A percentile compares a stretch with the other conserved stretches of the same genome.
Evolutionary conservation across 2,329 filamentous ascomycete genomes (phyloP).

Genomic region (Colletotrichum aenigma): DNA sequence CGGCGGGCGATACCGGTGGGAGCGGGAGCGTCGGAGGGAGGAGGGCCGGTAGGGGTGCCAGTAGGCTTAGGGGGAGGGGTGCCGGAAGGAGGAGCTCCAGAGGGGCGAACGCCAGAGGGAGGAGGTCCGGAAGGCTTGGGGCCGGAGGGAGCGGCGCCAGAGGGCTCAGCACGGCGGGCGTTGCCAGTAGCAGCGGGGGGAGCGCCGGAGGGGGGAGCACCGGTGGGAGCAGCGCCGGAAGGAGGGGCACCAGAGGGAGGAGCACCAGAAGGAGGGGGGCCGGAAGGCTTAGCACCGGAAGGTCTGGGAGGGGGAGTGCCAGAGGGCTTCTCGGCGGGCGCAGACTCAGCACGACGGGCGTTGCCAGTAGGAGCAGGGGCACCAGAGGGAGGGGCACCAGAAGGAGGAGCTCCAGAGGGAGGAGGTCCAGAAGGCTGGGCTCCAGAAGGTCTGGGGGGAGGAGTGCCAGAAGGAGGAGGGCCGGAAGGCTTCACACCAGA

Average conservation of each 20-base stretch:
- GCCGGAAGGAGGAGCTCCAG: not conserved
- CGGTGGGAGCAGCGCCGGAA: not conserved
- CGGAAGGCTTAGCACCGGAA: not conserved
- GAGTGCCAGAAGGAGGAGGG: not conserved
- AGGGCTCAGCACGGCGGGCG: not conserved
- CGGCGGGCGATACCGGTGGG: not conserved
- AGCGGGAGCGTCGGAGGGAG: not conserved
- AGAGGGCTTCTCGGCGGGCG: not conserved
- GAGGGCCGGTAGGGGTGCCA: not conserved
- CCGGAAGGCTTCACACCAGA: not conserved
- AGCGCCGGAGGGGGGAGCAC: not conserved
- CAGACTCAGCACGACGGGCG: not conserved
- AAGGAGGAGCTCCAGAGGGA: not conserved
- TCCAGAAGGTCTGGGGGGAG: not conserved
- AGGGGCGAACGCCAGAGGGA: not conserved
- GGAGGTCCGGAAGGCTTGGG: not conserved
- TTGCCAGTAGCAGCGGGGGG: not conserved
- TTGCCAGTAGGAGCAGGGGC: not conserved
- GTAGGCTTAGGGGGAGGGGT: not conserved
- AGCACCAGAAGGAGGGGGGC: not conserved
- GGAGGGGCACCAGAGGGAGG: not conserved
- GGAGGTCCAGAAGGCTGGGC: not conserved
- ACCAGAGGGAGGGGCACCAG: not conserved
- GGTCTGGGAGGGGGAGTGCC: not conserved
- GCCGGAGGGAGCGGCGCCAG: not conserved